Evolutionary conservation across 2,329 filamentous ascomycete species (phyloP), one percentile per base, ranked within the genome.

Genomic region (Drechslerella coelobrocha): DNA sequence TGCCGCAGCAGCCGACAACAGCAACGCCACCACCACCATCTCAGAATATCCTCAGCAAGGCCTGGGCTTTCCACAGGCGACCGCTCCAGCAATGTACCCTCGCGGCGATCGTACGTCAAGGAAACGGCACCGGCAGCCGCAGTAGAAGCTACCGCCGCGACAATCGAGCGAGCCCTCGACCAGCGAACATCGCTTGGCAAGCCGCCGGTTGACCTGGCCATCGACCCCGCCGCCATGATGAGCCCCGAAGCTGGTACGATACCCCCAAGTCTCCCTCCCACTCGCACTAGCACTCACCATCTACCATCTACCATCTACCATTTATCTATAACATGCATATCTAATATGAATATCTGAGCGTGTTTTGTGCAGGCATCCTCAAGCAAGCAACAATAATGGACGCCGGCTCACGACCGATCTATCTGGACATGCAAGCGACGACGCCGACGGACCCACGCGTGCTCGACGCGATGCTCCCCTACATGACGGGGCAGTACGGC

Each of bases 361-460:
- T 12, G 29, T 12, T 29, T 2, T 45, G 14, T 21, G 45, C 68
- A 84, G 89, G 90, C 74, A 88, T 97, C 48, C 83, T 99, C 72
- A 95, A 94, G 82, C 89, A 96, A 79, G 93, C 92, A 7, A 92
- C 91, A 10, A 83, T 96, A 73, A 90, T 97, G 88, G 92, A 96
- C 75, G 88, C 96, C 79, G 94, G 94, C 66, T 88, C 90, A 72
- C 85, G 94, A 68, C 94, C 94, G 39, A 97, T 99, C 78, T 99
- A 99, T 77, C 88, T 99, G 59, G 94, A 99, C 78, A 96, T 96
- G 89, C 94, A 99, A 81, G 91, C 94, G 34, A 99, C 94, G 0
- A 99, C 94, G 0, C 94, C 94, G 17, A 87, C 94, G 68, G 94
- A 99, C 76, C 94, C 94, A 23, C 87, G 94, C 74, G 94, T 99